phyloP scores from a whole-genome alignment of 305 asterid genomes.

The Monarda citriodora region DNA sequence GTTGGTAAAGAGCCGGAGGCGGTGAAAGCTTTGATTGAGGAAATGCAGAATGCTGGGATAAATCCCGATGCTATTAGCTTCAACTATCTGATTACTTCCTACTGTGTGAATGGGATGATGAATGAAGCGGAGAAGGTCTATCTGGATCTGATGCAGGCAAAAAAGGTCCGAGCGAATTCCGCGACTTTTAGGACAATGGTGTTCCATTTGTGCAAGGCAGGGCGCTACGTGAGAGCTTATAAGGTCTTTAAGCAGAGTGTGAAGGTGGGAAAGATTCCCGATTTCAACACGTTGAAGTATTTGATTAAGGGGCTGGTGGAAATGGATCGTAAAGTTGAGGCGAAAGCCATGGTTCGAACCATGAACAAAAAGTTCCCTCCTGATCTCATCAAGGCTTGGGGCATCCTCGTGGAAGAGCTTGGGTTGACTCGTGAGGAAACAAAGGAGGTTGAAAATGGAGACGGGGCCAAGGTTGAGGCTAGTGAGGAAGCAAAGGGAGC shows the following conservation, averaged over 20 bases:
- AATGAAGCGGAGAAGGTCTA: constrained; percentile 74
- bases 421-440: constrained; percentile 41
- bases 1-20: constrained; percentile 43
- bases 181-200: constrained; percentile 74
- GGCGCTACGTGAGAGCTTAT: constrained; percentile 51
- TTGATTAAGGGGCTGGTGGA: constrained; percentile 58
- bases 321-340: constrained; percentile 43
- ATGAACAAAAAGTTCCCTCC: constrained; percentile 71
- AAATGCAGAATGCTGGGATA: constrained; percentile 52
- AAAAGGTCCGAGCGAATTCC: constrained; percentile 55
- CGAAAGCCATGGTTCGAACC: constrained; percentile 56
- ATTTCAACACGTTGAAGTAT: constrained; percentile 71
- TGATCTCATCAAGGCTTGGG: constrained; percentile 70
- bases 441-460: constrained; percentile 12
- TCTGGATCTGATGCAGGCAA: constrained; percentile 38
- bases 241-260: constrained; percentile 76
- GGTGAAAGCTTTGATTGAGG: constrained; percentile 56
- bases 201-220: constrained; percentile 54
- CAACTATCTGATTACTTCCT: constrained; percentile 77
- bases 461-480: not conserved
- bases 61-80: constrained; percentile 56
- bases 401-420: constrained; percentile 47
- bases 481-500: constrained; percentile 15
- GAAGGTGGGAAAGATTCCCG: constrained; percentile 59
- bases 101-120: constrained; percentile 56